These are phyloP conservation scores for Glycine tomentella DNA, from an alignment of 306 rosid species.

Conservation along the genomic window DNA sequence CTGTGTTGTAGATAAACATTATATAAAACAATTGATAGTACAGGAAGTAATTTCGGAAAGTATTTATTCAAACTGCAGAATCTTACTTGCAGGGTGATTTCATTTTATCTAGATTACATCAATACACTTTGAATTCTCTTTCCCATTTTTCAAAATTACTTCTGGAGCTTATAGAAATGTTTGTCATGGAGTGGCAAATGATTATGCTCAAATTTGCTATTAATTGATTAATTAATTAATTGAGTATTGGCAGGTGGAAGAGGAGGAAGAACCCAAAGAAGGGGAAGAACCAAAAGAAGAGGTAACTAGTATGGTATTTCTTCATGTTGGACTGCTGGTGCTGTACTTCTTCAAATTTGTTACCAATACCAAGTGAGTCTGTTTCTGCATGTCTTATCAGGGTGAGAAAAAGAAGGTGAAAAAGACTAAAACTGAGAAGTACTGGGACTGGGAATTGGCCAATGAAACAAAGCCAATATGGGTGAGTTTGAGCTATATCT, in stretches of 20 bases:
- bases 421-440: constrained; percentile 87
- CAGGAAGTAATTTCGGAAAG: neutral
- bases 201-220: neutral
- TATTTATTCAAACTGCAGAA: neutral
- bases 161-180: neutral
- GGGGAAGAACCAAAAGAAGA: constrained; percentile 87
- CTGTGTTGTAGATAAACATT: neutral
- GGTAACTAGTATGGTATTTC: constrained; percentile 54
- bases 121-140: neutral
- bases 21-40: neutral
- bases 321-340: neutral
- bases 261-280: constrained; percentile 95
- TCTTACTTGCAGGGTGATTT: constrained; percentile 1
- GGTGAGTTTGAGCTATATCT: constrained; percentile 67
- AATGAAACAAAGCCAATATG: constrained; percentile 98
- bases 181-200: neutral
- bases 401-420: constrained; percentile 79
- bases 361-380: constrained; percentile 6
- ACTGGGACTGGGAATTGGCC: constrained; percentile 98
- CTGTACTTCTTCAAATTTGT: constrained; percentile 12
- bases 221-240: constrained; percentile 8
- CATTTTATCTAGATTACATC: neutral
- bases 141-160: neutral
- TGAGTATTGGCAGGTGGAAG: constrained; percentile 80
- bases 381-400: constrained; percentile 53